Conservation (phyloP, 1,139 yeast species). For the Blastobotrys illinoisensis region DNA sequence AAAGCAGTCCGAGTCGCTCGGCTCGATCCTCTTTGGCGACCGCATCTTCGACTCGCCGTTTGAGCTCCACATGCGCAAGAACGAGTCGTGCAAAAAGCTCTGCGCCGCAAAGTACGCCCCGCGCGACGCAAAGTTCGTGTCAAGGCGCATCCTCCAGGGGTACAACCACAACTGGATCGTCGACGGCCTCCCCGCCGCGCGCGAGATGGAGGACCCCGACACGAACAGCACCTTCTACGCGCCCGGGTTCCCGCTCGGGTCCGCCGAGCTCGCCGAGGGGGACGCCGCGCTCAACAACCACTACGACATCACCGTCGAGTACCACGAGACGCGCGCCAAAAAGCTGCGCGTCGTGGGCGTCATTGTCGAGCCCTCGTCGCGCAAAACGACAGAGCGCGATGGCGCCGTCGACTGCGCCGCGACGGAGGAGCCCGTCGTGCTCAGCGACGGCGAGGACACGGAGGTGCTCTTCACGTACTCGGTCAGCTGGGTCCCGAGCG, state of each 20-base stretch:
- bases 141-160: constrained; percentile 71
- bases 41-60: constrained; percentile 92
- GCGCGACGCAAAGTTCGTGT: constrained; percentile 67
- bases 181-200: constrained; percentile 92
- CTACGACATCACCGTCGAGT: constrained; percentile 70
- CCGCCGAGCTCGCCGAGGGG: constrained; percentile 40
- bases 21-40: constrained; percentile 92
- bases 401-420: constrained; percentile 34
- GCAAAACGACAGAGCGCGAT: constrained; percentile 42
- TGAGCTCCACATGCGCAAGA: constrained; percentile 68
- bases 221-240: constrained; percentile 48
- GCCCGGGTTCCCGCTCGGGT: constrained; percentile 77
- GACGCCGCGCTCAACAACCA: constrained; percentile 58
- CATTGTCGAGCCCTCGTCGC: constrained; percentile 63
- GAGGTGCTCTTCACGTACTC: constrained; percentile 58
- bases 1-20: constrained; percentile 84
- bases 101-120: constrained; percentile 58
- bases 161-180: constrained; percentile 88
- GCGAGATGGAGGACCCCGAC: constrained; percentile 54
- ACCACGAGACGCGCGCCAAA: constrained; percentile 67
- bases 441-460: constrained; percentile 24
- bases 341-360: constrained; percentile 88
- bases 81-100: constrained; percentile 56
- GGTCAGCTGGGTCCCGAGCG: constrained; percentile 59
- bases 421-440: constrained; percentile 35